Base-by-base conservation (phyloP, 2,329 filamentous ascomycete species). In the Bipolaris bicolor region DNA sequence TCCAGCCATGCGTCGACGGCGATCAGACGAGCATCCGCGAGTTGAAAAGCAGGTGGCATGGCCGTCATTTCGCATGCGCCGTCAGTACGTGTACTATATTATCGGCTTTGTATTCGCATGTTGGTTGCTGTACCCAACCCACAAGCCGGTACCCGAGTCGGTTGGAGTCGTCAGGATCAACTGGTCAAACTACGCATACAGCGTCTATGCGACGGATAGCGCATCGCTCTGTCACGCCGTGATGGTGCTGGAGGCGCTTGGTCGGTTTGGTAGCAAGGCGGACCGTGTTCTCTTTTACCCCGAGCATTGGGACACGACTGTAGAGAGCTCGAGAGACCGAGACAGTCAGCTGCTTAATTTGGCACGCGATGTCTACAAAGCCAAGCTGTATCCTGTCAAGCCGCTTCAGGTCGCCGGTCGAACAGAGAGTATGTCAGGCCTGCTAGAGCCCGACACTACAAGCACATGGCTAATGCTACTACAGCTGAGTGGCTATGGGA, bases 401-500 rank as follows among this genome's bases (percentile, higher is more conserved):
- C 72, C 82, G 6, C 73, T 76, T 53, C 69, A 55, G 36, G 73
- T 77, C 43, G 72, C 76, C 52, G 63, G 69, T 48, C 68, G 70
- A 51, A 71, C 67, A 39, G 61, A 65, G 64, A 69, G 74, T 74
- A 71, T 48, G 67, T 31, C 55, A 55, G 58, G 44, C 43, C 37
- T 46, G 45, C 49, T 43, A 53, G 22, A 40, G 40, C 37, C n/a
- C 57, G 49, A 56, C 54, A 45, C 31, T 43, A 37, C 49, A 60
- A 52, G 50, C 49, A 55, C 40, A 56, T 39, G 36, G 50, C 61
- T 69, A 57, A 68, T 60, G 24, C 39, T 54, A 53, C 60, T 62
- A 62, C 67, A 76, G 74, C 70, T 49, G 62, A 59, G 16, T 75
- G 67, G 63, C 70, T 85, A 1, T 89, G 86, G 87, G 83, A 86